Conservation (phyloP, 306 rosid genomes). For the Sindora glabra region DNA sequence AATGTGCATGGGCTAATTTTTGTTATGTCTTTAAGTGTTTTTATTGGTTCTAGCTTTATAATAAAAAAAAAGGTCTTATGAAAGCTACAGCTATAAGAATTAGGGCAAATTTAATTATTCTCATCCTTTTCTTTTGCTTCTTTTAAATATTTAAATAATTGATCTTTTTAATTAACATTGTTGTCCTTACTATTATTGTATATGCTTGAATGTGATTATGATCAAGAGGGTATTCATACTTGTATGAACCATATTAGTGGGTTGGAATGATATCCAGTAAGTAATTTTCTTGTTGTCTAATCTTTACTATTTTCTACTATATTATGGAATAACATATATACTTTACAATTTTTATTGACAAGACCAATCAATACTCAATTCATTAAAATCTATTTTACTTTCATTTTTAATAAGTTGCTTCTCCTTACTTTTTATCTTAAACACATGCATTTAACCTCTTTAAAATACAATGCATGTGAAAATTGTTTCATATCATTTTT, state of each 20-base stretch:
- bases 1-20: conserved; percentile 40
- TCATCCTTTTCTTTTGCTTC: not conserved
- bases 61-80: conserved; percentile 53
- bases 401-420: too few relatives aligned
- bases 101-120: conserved; percentile 35
- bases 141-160: not conserved
- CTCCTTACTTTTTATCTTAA: too few relatives aligned
- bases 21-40: conserved; percentile 49
- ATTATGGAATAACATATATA: too few relatives aligned
- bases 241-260: conserved; percentile 53
- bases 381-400: too few relatives aligned
- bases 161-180: too few relatives aligned
- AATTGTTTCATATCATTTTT: too few relatives aligned
- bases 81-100: conserved; percentile 34
- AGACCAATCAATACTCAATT: too few relatives aligned
- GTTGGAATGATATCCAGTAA: conserved; percentile 51
- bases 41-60: conserved; percentile 48
- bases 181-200: not conserved
- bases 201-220: conserved; percentile 17
- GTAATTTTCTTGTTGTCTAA: too few relatives aligned
- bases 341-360: too few relatives aligned
- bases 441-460: too few relatives aligned
- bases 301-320: too few relatives aligned
- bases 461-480: too few relatives aligned
- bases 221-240: conserved; percentile 43